Conservation (phyloP, 495 filamentous ascomycete species). For the Extremus antarcticus region DNA sequence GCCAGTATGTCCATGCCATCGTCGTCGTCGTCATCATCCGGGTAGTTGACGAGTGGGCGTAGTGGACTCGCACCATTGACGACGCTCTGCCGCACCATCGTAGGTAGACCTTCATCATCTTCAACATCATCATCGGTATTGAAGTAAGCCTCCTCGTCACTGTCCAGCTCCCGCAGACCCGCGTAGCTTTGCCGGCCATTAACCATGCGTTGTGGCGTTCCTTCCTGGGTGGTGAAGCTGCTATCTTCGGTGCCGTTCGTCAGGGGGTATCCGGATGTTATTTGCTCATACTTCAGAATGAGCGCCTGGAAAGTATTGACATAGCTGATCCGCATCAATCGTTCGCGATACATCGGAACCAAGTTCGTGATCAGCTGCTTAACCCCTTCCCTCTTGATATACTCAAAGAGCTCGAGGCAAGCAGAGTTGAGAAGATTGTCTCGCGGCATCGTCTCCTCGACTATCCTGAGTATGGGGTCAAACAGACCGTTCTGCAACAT, state of each 20-base stretch:
- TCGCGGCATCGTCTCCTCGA: conserved; percentile 84
- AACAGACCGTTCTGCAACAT: conserved; percentile 76
- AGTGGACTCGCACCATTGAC: conserved; percentile 41
- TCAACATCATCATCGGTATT: conserved; percentile 68
- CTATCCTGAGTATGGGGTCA: conserved; percentile 76
- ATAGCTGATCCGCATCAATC: conserved; percentile 66
- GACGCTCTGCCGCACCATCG: conserved; percentile 1
- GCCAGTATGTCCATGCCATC: conserved; percentile 43
- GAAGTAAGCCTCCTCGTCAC: conserved; percentile 88
- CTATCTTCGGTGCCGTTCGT: conserved; percentile 21
- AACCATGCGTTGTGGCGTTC: conserved; percentile 24
- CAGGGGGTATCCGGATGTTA: conserved; percentile 44
- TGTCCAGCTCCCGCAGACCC: conserved; percentile 73
- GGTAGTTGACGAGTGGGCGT: conserved; percentile 84
- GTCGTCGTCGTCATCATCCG: conserved; percentile 71
- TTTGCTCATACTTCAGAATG: conserved; percentile 69
- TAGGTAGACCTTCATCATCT: conserved; percentile 49
- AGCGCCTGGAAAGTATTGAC: conserved; percentile 75
- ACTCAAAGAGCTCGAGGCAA: conserved; percentile 91
- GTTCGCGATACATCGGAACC: conserved; percentile 80
- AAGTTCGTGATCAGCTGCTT: conserved; percentile 74
- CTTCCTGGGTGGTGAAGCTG: conserved; percentile 38
- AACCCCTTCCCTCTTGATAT: conserved; percentile 71
- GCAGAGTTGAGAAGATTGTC: conserved; percentile 93
- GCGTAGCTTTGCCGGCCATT: conserved; percentile 60